Base-by-base conservation (phyloP, 148 eudicot genomes). In the Arctostaphylos glauca region DNA sequence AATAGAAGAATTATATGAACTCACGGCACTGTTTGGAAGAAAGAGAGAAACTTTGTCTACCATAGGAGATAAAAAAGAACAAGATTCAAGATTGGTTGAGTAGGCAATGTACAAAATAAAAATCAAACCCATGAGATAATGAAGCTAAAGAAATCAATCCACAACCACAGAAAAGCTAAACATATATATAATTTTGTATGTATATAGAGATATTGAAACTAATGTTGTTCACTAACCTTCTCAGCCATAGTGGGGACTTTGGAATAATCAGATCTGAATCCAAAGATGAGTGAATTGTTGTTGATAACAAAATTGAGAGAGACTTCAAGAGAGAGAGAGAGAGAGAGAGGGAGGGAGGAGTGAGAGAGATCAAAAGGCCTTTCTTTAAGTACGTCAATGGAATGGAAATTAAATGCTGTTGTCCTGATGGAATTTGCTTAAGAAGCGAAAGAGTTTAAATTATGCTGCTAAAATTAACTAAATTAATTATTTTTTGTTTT, bases 161-260 rank as follows among this genome's bases (percentile, higher is more conserved):
- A 68, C 9, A 7, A 14, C 7, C 54, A 50, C 6, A 2, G 16
- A 31, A 59, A 67, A 15, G 7, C 25, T 21, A 15, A 64, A 60
- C 10, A 66, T 12, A 12, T 66, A 10, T 66, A 15, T 25, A 2
- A 31, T 12, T 14, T 9, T 2, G 71, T 23, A 64, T 66, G 38
- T 2, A 23, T 3, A 31, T 2, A 25, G 43, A 3, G 2, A n/a
- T 41, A 66, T 41, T 41, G 44, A 66, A 60, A 31, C 38, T 31
- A 31, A 66, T 23, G 14, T 41, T 64, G 70, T 4, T 25, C 23
- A 23, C 64, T 14, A 54, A 81, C 83, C 83, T 81, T 81, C 31
- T 72, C 78, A 50, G 62, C 49, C 68, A 41, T 78, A 5, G 80
- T 49, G 10, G 78, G 50, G 41, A 75, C 23, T 55, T 38, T 43